Evolutionary conservation across 345 rosid genomes (phyloP).

Genomic region (Aquilaria sinensis): DNA sequence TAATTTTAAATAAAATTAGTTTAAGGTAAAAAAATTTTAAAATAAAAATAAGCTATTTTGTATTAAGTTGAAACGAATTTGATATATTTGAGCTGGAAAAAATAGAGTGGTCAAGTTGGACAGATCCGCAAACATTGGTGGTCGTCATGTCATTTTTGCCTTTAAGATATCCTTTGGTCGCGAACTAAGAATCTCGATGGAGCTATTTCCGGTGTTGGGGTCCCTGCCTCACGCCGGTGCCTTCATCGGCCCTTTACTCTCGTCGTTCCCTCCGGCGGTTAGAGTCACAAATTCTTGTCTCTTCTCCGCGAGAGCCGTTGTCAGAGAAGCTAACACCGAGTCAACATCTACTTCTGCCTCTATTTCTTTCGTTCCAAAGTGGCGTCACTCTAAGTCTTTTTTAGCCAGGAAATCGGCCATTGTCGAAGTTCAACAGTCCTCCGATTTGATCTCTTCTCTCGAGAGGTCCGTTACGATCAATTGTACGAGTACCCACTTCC

Average conservation of each 20-base stretch:
- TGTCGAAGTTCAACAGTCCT: constrained; percentile 46
- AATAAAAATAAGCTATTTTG: too few relatives aligned
- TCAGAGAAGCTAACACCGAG: constrained; percentile 17
- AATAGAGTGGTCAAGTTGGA: too few relatives aligned
- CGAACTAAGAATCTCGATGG: constrained; percentile 23
- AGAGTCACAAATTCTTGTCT: constrained; percentile 3
- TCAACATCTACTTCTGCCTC: constrained; percentile 13
- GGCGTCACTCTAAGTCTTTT: constrained; percentile 50
- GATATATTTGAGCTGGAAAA: too few relatives aligned
- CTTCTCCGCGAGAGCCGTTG: constrained; percentile 10
- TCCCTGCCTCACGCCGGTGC: constrained; percentile 19
- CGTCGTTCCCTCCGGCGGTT: constrained; percentile 12
- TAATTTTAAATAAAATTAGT: too few relatives aligned
- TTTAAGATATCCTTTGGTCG: too few relatives aligned
- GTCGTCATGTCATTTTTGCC: too few relatives aligned
- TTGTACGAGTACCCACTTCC: not conserved
- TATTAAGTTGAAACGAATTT: too few relatives aligned
- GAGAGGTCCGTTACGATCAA: constrained; percentile 30
- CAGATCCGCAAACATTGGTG: too few relatives aligned
- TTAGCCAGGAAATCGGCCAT: constrained; percentile 62
- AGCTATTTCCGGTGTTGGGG: constrained; percentile 31
- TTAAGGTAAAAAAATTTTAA: too few relatives aligned
- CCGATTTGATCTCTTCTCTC: constrained; percentile 52
- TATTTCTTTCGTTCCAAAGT: constrained; percentile 10
- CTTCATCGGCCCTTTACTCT: constrained; percentile 15